These are phyloP conservation scores for Geotrichum siamense DNA, from an alignment of 1,139 yeast species.

Conservation along the genomic window DNA sequence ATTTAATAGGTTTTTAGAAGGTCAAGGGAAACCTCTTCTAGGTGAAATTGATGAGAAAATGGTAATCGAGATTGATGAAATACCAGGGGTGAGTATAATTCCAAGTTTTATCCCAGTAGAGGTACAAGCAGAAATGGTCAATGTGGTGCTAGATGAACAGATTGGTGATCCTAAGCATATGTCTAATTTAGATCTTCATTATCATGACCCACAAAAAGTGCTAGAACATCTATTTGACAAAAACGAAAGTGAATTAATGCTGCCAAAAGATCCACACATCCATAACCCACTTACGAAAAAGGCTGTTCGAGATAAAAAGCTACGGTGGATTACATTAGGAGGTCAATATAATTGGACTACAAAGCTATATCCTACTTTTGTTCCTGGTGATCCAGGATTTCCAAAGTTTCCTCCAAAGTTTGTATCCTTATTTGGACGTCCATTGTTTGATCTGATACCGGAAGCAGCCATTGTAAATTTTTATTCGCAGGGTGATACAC, in stretches of 20 bases:
- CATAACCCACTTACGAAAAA: slow-evolving; percentile 10
- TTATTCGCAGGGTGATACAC: slow-evolving; percentile 39
- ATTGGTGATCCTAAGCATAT: slow-evolving; percentile 33
- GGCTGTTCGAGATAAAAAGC: slow-evolving; percentile 26
- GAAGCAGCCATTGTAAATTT: slow-evolving; percentile 42
- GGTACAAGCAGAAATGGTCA: slow-evolving; percentile 31
- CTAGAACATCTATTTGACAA: slow-evolving; percentile 25
- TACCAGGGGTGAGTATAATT: slow-evolving; percentile 35
- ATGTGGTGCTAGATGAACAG: slow-evolving; percentile 30
- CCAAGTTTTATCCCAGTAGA: slow-evolving; percentile 25
- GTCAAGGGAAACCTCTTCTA: neutral
- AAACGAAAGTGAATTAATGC: neutral
- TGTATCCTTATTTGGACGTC: slow-evolving; percentile 23
- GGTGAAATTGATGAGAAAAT: slow-evolving; percentile 1
- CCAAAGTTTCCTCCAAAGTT: slow-evolving; percentile 35
- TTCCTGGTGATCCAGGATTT: slow-evolving; percentile 30
- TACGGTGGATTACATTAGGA: slow-evolving; percentile 43
- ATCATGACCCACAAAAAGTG: slow-evolving; percentile 20
- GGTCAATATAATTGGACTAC: slow-evolving; percentile 43
- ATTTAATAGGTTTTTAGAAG: slow-evolving; percentile 1
- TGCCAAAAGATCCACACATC: slow-evolving; percentile 8
- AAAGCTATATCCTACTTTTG: slow-evolving; percentile 38
- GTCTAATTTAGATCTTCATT: slow-evolving; percentile 36
- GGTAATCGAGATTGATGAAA: slow-evolving; percentile 24
- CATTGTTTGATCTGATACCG: slow-evolving; percentile 28